Base-by-base conservation (phyloP, 2,329 filamentous ascomycete species). In the Sarocladium kiliense region DNA sequence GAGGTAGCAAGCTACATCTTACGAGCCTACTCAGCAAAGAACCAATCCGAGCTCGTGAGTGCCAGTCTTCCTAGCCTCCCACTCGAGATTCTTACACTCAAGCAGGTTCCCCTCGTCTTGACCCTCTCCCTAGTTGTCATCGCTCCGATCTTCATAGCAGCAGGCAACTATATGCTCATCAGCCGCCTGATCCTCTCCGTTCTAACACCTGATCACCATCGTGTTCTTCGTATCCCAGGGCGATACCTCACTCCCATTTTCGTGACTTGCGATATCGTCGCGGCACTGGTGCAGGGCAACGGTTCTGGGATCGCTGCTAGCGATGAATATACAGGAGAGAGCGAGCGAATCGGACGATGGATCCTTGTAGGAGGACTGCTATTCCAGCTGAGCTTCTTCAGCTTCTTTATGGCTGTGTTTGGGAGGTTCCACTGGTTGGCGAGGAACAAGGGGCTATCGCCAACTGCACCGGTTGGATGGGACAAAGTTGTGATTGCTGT, bases 111-210 rank as follows among this genome's bases (percentile, higher is more conserved):
- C 1, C 77, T 74, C 54, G 68, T 75, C 4, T 59, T 68, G 37
- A 72, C 68, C 1, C 59, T 68, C 3, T 71, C 69, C 0, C 65
- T 76, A 21, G 74, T 77, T n/a, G 72, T 79, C 12, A 66, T 80
- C 39, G 74, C 76, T 0, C 77, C 77, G 0, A 68, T 79, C 41
- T 71, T 79, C 53, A 63, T 79, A 50, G 75, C 75, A 16, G 77
- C 77, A 0, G 76, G 74, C 2, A 74, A 79, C 55, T 80, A 80
- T 62, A 69, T 80, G 54, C 70, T 80, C 45, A 72, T 80, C 53
- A 75, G 73, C n/a, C 70, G 74, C 12, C 64, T 80, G 5, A 73
- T 77, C 54, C 63, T 69, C 11, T 62, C 65, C 11, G 69, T 71
- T 10, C 67, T 76, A 1, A 68, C 70, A 1, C 55, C 59, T 0